These are phyloP conservation scores for Paraconiothyrium sp. DNA, from an alignment of 2,329 filamentous ascomycete species.

Conservation along the genomic window DNA sequence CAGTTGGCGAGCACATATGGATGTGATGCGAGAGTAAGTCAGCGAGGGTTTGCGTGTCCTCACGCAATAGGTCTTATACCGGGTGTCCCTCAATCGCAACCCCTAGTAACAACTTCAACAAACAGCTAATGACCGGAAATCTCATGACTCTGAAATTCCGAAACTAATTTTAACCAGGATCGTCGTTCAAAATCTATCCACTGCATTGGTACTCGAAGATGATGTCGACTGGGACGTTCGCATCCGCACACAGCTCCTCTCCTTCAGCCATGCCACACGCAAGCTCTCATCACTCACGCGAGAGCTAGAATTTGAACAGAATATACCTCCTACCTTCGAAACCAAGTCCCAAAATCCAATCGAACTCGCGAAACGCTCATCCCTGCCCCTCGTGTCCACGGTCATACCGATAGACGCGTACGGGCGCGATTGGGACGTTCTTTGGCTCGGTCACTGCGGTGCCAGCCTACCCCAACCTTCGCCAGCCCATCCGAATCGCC, in stretches of 20 bases:
- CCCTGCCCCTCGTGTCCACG: conserved; percentile 20
- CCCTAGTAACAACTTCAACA: background rate
- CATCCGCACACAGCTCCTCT: conserved; percentile 28
- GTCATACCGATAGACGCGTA: conserved; percentile 32
- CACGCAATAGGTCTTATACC: background rate
- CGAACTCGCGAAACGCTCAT: conserved; percentile 27
- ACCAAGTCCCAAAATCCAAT: conserved; percentile 7
- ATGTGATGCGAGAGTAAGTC: conserved; percentile 34
- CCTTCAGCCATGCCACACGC: conserved; percentile 24
- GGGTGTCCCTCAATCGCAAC: background rate
- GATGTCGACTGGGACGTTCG: conserved; percentile 39
- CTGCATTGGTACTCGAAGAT: conserved; percentile 38
- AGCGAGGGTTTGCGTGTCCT: background rate
- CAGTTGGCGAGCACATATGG: conserved; percentile 40
- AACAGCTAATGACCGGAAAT: background rate
- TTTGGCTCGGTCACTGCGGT: conserved; percentile 54
- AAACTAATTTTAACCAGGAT: conserved; percentile 25
- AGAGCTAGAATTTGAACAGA: conserved; percentile 9
- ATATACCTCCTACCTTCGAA: conserved; percentile 17
- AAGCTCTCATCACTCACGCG: conserved; percentile 22
- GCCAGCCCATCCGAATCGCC: conserved; percentile 26
- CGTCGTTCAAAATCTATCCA: conserved; percentile 32
- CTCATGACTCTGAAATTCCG: background rate
- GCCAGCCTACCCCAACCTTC: conserved; percentile 31
- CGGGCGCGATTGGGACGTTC: conserved; percentile 48